These are phyloP conservation scores for Opeltia flavorubescens DNA, from an alignment of 495 filamentous ascomycete species.

Conservation along the genomic window DNA sequence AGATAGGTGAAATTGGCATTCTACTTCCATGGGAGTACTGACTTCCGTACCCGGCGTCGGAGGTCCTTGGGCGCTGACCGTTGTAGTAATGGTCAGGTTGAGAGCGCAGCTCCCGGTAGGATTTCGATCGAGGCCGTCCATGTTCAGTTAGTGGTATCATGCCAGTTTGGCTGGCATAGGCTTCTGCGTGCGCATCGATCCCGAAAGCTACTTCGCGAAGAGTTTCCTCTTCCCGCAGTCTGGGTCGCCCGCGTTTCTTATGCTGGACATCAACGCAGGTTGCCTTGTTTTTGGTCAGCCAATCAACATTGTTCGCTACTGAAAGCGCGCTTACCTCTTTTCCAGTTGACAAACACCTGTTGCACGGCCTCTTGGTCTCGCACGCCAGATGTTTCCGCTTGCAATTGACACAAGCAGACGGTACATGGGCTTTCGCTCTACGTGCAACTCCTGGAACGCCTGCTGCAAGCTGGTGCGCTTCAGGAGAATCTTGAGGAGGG, in stretches of 20 bases:
- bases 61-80: slow-evolving; percentile 13
- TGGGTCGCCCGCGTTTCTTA: slow-evolving; percentile 87
- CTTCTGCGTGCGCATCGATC: slow-evolving; percentile 11
- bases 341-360: slow-evolving; percentile 45
- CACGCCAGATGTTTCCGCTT: slow-evolving; percentile 88
- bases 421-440: slow-evolving; percentile 88
- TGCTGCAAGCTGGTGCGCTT: slow-evolving; percentile 10
- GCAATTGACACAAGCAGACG: slow-evolving; percentile 93
- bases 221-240: slow-evolving; percentile 68
- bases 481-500: slow-evolving; percentile 13
- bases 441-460: slow-evolving; percentile 31
- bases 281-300: slow-evolving; percentile 34
- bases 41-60: slow-evolving; percentile 13
- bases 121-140: slow-evolving; percentile 15
- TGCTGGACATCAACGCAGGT: slow-evolving; percentile 91
- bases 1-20: slow-evolving; percentile 10
- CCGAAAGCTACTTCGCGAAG: slow-evolving; percentile 20
- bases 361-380: slow-evolving; percentile 50
- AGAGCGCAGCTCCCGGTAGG: slow-evolving; percentile 18
- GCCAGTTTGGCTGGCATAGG: slow-evolving; percentile 7
- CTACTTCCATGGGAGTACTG: slow-evolving; percentile 7
- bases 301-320: slow-evolving; percentile 6
- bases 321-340: slow-evolving; percentile 41
- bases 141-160: slow-evolving; percentile 11
- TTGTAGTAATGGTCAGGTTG: slow-evolving; percentile 12